A percentile compares a stretch with the other conserved stretches of the same genome.
Evolutionary conservation across 495 filamentous ascomycete genomes (phyloP).

Genomic region (Polyplosphaeria fusca): DNA sequence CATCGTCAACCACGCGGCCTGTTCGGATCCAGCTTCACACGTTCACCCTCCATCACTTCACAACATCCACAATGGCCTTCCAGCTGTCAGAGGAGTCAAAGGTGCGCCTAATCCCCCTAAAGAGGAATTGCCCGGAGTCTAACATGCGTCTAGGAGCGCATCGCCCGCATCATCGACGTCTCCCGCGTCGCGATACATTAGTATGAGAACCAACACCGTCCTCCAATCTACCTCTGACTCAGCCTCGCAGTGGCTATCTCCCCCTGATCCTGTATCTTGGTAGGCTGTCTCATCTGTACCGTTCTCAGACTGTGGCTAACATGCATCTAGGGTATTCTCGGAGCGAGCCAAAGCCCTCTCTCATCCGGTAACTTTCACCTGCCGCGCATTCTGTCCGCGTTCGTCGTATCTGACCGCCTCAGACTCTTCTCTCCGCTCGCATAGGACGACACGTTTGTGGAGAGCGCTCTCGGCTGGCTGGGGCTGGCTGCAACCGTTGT

Average conservation of each 20-base stretch:
- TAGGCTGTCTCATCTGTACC: constrained; percentile 44
- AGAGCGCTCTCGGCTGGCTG: no score
- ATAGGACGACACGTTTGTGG: no score
- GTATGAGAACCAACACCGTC: constrained; percentile 50
- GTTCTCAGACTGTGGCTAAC: background rate
- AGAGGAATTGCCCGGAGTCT: constrained; percentile 1
- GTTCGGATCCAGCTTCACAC: background rate
- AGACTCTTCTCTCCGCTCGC: constrained; percentile 46
- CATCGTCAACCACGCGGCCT: background rate
- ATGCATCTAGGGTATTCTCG: constrained; percentile 73
- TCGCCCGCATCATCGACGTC: constrained; percentile 89
- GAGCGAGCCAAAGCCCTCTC: constrained; percentile 84
- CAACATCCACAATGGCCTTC: constrained; percentile 37
- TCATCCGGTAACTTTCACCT: constrained; percentile 68
- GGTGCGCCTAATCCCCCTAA: constrained; percentile 58
- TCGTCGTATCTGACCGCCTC: background rate
- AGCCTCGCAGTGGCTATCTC: constrained; percentile 75
- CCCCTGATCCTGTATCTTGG: constrained; percentile 96
- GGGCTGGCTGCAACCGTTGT: constrained; percentile 7
- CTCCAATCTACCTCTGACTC: constrained; percentile 29
- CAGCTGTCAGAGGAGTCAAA: constrained; percentile 96
- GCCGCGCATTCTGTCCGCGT: background rate
- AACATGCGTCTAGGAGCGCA: constrained; percentile 71
- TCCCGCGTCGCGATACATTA: constrained; percentile 96
- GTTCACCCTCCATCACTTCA: background rate